Evolutionary conservation across 2,329 filamentous ascomycete species (phyloP).

Genomic region (Scedosporium aurantiacum): DNA sequence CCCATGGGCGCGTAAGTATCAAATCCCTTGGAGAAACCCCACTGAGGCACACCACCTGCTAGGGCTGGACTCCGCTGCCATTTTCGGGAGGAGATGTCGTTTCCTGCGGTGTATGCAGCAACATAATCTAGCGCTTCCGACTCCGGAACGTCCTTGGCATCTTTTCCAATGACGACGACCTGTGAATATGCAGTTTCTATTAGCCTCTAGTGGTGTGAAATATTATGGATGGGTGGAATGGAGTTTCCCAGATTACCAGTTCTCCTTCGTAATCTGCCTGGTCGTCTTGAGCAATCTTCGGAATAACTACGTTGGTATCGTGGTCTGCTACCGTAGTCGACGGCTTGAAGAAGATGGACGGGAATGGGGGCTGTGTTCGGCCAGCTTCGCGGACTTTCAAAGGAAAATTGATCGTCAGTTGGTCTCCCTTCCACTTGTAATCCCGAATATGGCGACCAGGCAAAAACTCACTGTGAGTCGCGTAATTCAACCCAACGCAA

Average conservation of each 20-base stretch:
- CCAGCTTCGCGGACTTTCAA: slow-evolving; percentile 37
- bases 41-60: slow-evolving; percentile 56
- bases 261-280: slow-evolving; percentile 68
- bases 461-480: slow-evolving; percentile 40
- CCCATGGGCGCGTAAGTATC: slow-evolving; percentile 67
- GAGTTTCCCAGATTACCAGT: slow-evolving; percentile 24
- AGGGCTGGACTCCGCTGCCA: slow-evolving; percentile 58
- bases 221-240: neutral
- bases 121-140: slow-evolving; percentile 56
- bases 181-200: no score
- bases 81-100: slow-evolving; percentile 69
- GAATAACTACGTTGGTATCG: slow-evolving; percentile 28
- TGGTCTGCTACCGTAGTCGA: slow-evolving; percentile 25
- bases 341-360: slow-evolving; percentile 40
- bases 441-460: neutral
- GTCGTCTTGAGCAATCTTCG: slow-evolving; percentile 35
- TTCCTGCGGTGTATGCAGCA: slow-evolving; percentile 62
- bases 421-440: neutral
- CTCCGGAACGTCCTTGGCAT: slow-evolving; percentile 53
- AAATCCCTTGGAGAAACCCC: slow-evolving; percentile 63
- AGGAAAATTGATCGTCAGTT: neutral
- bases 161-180: slow-evolving; percentile 57
- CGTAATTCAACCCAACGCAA: slow-evolving; percentile 63
- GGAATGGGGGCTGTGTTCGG: slow-evolving; percentile 35
- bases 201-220: slow-evolving; percentile 15